Evolutionary conservation across 129 eudicot genomes (phyloP), one percentile per base, ranked within the genome.

Genomic region (Heracleum sosnowskyi): DNA sequence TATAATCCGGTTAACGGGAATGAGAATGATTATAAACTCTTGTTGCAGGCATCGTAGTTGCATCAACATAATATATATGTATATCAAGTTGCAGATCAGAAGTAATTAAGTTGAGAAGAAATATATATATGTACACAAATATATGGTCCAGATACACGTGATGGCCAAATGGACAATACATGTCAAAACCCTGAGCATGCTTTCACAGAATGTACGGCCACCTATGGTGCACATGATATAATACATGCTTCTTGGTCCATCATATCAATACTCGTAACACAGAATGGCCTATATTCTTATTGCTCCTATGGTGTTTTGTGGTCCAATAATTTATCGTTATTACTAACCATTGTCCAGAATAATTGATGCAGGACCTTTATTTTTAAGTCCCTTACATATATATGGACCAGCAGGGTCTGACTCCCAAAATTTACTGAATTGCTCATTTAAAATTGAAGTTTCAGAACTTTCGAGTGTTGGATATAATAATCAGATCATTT

Each of bases 161-260:
- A 78, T 16, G 8, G n/a, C 22, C 81, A 63, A 41, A 45, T 17
- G 79, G 69, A 78, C 17, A 34, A 82, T 42, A 47, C 72, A 62
- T 62, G 79, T 41, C 64, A 20, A 17, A 37, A 35, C 51, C 75
- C 63, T n/a, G 28, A 73, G 71, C 75, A 62, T 51, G 79, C 41
- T 78, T 60, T 78, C 68, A n/a, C 57, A 68, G 7, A 35, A 10
- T 5, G 76, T 76, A 70, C 47, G 81, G 74, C 60, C 60, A 72
- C 85, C 73, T 73, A 78, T 41, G 81, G 69, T 73, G 85, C 78
- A 55, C 81, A 77, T 82, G 84, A 79, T 31, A 40, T 8, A 79
- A 12, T 71, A 40, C 73, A 20, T 37, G 26, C 18, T n/a, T 51
- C 17, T 49, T 79, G 63, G 63, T 78, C 81, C 76, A 71, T 71